phyloP scores from a whole-genome alignment of 2,329 filamentous ascomycete genomes.

The Monosporascus sp. region DNA sequence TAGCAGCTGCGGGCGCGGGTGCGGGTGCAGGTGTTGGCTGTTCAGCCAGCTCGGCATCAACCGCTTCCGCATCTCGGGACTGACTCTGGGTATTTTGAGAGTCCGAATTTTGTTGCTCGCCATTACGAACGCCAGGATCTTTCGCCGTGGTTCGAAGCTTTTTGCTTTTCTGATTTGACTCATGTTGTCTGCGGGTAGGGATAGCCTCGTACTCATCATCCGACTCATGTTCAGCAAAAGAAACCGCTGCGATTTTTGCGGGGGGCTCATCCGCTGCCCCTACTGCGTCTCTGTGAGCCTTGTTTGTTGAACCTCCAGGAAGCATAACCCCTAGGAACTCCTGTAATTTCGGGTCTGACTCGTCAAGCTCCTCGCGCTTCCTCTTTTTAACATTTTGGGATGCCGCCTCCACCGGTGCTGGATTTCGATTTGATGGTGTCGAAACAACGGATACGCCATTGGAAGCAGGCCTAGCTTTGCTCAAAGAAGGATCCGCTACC shows the following conservation, averaged over 20 bases:
- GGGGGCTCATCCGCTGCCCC: slow-evolving; percentile 32
- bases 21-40: background rate
- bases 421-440: background rate
- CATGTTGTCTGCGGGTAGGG: slow-evolving; percentile 46
- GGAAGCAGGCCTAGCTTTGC: slow-evolving; percentile 17
- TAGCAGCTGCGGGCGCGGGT: slow-evolving; percentile 39
- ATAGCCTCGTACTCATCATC: slow-evolving; percentile 73
- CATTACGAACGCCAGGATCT: background rate
- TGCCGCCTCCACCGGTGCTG: slow-evolving; percentile 30
- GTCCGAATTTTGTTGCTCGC: background rate
- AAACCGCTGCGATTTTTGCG: slow-evolving; percentile 34
- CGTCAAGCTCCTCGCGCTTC: slow-evolving; percentile 55
- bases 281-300: slow-evolving; percentile 47
- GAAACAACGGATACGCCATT: slow-evolving; percentile 1
- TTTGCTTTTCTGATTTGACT: slow-evolving; percentile 34
- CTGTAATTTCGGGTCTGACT: slow-evolving; percentile 72
- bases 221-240: slow-evolving; percentile 53
- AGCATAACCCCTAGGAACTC: slow-evolving; percentile 86
- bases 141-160: background rate
- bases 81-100: background rate
- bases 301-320: slow-evolving; percentile 54
- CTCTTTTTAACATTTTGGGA: slow-evolving; percentile 53
- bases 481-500: slow-evolving; percentile 38
- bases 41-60: slow-evolving; percentile 1
- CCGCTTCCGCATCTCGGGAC: background rate